These are phyloP conservation scores for Neohortaea acidophila DNA, from an alignment of 495 filamentous ascomycete species.

Conservation along the genomic window DNA sequence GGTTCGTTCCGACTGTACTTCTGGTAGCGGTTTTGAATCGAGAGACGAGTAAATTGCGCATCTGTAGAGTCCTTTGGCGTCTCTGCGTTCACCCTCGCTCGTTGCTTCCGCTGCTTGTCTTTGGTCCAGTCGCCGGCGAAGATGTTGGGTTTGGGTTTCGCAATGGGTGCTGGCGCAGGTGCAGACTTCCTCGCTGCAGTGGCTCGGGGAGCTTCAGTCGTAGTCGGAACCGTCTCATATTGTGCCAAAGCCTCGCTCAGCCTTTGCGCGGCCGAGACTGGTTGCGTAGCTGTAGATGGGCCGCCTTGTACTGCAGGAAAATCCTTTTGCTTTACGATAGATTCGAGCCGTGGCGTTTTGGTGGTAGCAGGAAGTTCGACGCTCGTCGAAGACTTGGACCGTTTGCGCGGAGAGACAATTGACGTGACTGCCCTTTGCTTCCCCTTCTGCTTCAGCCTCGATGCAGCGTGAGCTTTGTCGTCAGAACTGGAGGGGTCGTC, in stretches of 20 bases:
- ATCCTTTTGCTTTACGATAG: not conserved
- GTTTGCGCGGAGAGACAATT: not conserved
- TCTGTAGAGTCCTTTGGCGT: constrained; percentile 4
- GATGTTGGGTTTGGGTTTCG: constrained; percentile 1
- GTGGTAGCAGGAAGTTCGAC: not conserved
- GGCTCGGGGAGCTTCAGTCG: no score
- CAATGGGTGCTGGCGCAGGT: not conserved
- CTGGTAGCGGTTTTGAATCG: constrained; percentile 6
- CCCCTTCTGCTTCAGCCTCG: not conserved
- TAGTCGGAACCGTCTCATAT: no score
- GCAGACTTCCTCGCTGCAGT: constrained; percentile 1
- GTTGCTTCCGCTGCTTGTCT: constrained; percentile 1
- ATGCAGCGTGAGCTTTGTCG: no score
- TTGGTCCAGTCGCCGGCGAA: constrained; percentile 3
- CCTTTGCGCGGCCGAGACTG: not conserved
- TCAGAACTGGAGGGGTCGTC: no score
- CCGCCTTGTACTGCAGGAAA: not conserved
- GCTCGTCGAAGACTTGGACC: not conserved
- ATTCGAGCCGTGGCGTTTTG: not conserved
- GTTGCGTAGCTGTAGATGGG: not conserved
- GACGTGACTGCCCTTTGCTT: not conserved
- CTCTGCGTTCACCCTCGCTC: constrained; percentile 5
- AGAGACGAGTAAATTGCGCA: constrained; percentile 7
- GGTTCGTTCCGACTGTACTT: constrained; percentile 10
- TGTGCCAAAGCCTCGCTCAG: not conserved